Percentiles rank a stretch among this genome's conserved stretches.
Evolutionary conservation across 192 early-diverging fungal species (phyloP).

Genomic region (Paraglomus occultum): DNA sequence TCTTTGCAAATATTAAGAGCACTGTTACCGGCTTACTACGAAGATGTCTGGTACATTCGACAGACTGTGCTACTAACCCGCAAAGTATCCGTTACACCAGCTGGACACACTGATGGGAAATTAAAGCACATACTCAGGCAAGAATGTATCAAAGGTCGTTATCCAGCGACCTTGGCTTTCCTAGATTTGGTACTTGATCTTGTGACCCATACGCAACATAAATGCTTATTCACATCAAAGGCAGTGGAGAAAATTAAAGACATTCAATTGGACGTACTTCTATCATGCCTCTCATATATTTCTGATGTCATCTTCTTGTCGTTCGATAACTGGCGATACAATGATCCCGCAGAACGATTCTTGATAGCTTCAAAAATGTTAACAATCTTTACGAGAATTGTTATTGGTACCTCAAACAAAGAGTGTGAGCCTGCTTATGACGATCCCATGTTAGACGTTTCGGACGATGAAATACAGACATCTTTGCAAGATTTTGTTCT

Average conservation of each 20-base stretch:
- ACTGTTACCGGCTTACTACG: conserved; percentile 20
- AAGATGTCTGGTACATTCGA: conserved; percentile 37
- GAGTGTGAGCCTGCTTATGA: conserved; percentile 8
- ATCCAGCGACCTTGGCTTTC: conserved; percentile 38
- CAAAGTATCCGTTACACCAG: background rate
- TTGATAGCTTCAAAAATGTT: conserved; percentile 36
- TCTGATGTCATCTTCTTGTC: conserved; percentile 38
- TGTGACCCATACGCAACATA: background rate
- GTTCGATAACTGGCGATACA: conserved; percentile 45
- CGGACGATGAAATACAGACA: conserved; percentile 18
- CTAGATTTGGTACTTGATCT: conserved; percentile 33
- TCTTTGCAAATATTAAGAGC: conserved; percentile 32
- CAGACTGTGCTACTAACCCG: background rate
- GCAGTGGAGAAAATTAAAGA: background rate
- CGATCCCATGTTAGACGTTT: conserved; percentile 17
- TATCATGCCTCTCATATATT: conserved; percentile 39
- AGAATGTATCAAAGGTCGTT: conserved; percentile 37
- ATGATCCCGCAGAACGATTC: conserved; percentile 36
- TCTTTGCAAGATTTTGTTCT: conserved; percentile 41
- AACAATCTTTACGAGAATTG: conserved; percentile 34
- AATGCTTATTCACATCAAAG: background rate
- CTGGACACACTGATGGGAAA: background rate
- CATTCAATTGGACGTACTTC: conserved; percentile 34
- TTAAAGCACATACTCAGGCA: background rate
- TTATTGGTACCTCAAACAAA: conserved; percentile 33